Evolutionary conservation across 257 asterid genomes (phyloP).

Genomic region (Nicotiana benthamiana): DNA sequence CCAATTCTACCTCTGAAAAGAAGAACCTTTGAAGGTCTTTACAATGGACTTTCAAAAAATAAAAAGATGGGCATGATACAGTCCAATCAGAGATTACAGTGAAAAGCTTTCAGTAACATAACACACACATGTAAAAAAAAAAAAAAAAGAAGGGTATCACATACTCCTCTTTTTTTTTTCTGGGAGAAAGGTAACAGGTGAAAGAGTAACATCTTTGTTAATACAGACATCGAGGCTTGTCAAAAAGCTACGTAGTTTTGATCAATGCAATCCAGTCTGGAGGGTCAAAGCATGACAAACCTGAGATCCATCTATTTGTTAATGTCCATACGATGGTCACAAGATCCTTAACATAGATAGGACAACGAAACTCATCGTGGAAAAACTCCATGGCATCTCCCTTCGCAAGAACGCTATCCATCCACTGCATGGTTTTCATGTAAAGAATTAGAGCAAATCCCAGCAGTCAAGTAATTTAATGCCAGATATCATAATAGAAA

Average conservation of each 20-base stretch:
- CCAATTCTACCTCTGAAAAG: too few species aligned
- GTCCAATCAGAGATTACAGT: background rate
- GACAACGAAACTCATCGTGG: constrained; percentile 88
- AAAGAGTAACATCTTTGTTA: background rate
- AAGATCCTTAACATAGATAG: constrained; percentile 83
- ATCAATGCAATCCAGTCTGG: background rate
- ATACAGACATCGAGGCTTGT: background rate
- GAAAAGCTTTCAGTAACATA: background rate
- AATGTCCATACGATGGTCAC: constrained; percentile 38
- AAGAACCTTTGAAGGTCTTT: too few species aligned
- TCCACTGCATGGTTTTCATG: constrained; percentile 58
- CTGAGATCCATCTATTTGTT: constrained; percentile 67
- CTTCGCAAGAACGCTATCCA: constrained; percentile 71
- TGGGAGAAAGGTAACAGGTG: too few species aligned
- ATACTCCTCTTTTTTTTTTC: too few species aligned
- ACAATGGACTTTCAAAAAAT: too few species aligned
- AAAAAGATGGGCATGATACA: too few species aligned
- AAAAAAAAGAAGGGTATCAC: background rate
- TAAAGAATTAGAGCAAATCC: constrained; percentile 5
- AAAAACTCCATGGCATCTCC: constrained; percentile 62
- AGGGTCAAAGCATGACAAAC: constrained; percentile 29
- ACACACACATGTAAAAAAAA: background rate
- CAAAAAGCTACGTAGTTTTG: background rate
- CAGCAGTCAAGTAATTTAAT: background rate
- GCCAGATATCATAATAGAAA: background rate